Base-by-base conservation (phyloP, 495 filamentous ascomycete genomes). In the Pseudomonodictys pantanalensis region DNA sequence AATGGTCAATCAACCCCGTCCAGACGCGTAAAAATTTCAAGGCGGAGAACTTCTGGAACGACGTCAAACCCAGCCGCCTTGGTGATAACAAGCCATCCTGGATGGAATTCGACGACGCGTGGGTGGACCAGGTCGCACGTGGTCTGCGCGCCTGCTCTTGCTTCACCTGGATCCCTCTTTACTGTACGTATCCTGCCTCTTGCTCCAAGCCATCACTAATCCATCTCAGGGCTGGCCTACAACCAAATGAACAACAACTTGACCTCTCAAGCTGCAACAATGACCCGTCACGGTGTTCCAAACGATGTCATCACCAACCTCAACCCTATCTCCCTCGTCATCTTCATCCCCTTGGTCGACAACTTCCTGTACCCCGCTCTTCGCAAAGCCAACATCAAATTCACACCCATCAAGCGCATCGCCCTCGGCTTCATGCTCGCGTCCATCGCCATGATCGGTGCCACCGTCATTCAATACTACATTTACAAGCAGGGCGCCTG, bases 251-350 rank as follows among this genome's bases (percentile, higher is more conserved):
- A 78, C 69, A 86, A 85, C 78, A 92, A 90, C 73, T 73, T 92
- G 29, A 84, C 82, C 29, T 88, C 86, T 11, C 87, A 90, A 68
- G 89, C 89, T 3, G 85, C 84, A 4, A 84, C 82, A 15, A 88
- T 95, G 86, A 65, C 75, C 7, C 78, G 88, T 9, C 79, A 81
- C 49, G 87, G 88, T 20, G 80, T 91, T 0, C 89, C 89, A 56
- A 90, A 92, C 73, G 89, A 93, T 67, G 78, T 92, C 35, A 78
- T 92, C 66, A 83, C 81, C 64, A 93, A 93, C 70, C 79, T 93
- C 23, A 85, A 92, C 69, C 88, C 89, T 15, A 77, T 92, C 56
- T 77, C 86, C 1, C 73, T 92, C 33, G 80, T 92, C 69, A 87
- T 93, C 70, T 80, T 91, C 59, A 90, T 92, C 52, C 89, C 89